Conservation (phyloP, 1,284 basidiomycete species). For the Ganoderma resinaceum region DNA sequence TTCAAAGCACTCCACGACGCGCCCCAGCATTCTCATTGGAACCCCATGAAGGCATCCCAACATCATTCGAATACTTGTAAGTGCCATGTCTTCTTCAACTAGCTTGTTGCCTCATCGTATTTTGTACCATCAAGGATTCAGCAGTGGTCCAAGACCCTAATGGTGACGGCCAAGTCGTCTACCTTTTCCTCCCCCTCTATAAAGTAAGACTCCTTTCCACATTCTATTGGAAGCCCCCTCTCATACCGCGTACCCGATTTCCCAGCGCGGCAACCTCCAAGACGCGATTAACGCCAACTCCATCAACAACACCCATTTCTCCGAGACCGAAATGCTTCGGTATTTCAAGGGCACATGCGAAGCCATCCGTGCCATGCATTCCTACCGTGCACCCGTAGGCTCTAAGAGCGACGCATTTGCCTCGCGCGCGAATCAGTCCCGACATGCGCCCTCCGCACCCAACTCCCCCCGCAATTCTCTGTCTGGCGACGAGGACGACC, state of each 20-base stretch:
- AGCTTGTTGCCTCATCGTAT: neutral
- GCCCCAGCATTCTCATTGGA: conserved; percentile 3
- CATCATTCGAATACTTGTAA: conserved; percentile 85
- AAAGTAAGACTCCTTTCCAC: conserved; percentile 53
- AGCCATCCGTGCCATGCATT: conserved; percentile 94
- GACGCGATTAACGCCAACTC: conserved; percentile 91
- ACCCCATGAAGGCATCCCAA: conserved; percentile 73
- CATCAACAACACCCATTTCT: conserved; percentile 84
- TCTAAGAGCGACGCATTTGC: conserved; percentile 42
- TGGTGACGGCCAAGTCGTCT: conserved; percentile 94
- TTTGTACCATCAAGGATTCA: conserved; percentile 70
- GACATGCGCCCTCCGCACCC: conserved; percentile 36
- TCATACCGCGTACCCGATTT: neutral
- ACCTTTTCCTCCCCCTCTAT: conserved; percentile 91
- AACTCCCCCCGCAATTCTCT: conserved; percentile 45
- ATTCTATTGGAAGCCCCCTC: conserved; percentile 27
- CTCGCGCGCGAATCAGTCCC: conserved; percentile 38
- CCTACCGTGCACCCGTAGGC: conserved; percentile 63
- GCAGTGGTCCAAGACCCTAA: conserved; percentile 93
- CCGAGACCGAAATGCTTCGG: conserved; percentile 88
- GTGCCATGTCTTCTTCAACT: conserved; percentile 19
- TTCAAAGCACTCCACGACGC: conserved; percentile 24
- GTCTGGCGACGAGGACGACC: conserved; percentile 53
- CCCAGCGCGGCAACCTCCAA: conserved; percentile 90
- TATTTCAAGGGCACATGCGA: conserved; percentile 95